These are phyloP conservation scores for Eucalyptus marginata DNA, from an alignment of 345 rosid genomes.

Conservation along the genomic window DNA sequence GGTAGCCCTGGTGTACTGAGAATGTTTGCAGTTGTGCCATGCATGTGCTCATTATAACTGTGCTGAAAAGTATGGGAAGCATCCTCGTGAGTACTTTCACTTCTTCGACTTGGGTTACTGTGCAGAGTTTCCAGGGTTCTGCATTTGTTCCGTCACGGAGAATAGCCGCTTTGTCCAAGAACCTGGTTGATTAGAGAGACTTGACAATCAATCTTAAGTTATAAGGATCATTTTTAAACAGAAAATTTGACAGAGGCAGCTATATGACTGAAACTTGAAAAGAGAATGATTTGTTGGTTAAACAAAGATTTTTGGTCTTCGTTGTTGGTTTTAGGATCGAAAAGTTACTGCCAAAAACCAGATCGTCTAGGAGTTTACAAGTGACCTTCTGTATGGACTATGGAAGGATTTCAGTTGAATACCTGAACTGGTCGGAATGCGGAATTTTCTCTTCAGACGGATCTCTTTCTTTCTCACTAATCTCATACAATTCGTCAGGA, in stretches of 20 bases:
- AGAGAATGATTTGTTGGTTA: neutral
- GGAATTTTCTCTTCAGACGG: neutral
- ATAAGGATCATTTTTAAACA: neutral
- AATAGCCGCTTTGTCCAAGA: slow-evolving; percentile 3
- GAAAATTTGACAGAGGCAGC: neutral
- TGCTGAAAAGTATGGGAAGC: slow-evolving; percentile 46
- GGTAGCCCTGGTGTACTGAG: slow-evolving; percentile 48
- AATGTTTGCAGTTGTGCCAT: slow-evolving; percentile 67
- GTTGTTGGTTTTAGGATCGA: neutral
- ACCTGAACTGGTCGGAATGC: neutral
- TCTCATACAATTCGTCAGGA: neutral
- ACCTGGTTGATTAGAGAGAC: neutral
- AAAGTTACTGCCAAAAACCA: neutral
- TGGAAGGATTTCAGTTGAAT: neutral
- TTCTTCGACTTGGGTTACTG: slow-evolving; percentile 44
- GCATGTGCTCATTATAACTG: slow-evolving; percentile 49
- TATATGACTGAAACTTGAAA: neutral
- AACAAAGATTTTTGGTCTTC: neutral
- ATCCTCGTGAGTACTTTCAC: slow-evolving; percentile 44
- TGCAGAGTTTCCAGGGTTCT: neutral
- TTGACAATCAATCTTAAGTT: neutral
- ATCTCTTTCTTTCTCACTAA: neutral
- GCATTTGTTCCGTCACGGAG: neutral
- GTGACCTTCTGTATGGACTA: neutral
- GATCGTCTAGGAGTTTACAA: neutral